Evolutionary conservation across 768 basidiomycete genomes (phyloP).

Genomic region (Psilocybe azurescens): DNA sequence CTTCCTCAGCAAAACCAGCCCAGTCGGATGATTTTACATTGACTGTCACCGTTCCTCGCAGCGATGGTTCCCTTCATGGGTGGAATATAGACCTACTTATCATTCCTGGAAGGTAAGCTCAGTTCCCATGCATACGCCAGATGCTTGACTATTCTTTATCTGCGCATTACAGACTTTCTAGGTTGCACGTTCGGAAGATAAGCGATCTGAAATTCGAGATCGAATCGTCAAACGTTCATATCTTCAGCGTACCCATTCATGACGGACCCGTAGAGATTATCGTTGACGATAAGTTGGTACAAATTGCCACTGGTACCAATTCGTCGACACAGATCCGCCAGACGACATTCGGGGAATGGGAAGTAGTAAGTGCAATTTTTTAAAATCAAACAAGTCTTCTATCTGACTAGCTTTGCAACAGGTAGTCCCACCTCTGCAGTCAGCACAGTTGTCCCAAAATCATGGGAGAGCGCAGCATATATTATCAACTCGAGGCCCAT

Average conservation of each 20-base stretch:
- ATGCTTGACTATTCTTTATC: neutral
- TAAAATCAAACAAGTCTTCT: too few species aligned
- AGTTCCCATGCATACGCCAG: neutral
- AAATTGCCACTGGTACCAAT: neutral
- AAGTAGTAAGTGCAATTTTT: constrained; percentile 10
- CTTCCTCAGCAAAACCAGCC: constrained; percentile 18
- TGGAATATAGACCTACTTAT: constrained; percentile 64
- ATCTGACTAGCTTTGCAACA: neutral
- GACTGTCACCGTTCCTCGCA: constrained; percentile 71
- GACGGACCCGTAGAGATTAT: constrained; percentile 13
- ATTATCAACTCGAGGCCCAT: constrained; percentile 54
- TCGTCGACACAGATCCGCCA: constrained; percentile 11
- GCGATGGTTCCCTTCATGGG: constrained; percentile 74
- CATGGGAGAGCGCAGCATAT: constrained; percentile 72
- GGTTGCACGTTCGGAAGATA: constrained; percentile 35
- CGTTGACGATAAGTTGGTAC: constrained; percentile 18
- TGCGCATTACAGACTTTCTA: constrained; percentile 37
- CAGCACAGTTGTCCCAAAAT: constrained; percentile 23
- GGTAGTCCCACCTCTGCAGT: neutral
- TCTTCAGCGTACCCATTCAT: constrained; percentile 19
- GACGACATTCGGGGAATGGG: constrained; percentile 20
- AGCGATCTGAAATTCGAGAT: constrained; percentile 12
- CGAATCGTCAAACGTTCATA: constrained; percentile 24
- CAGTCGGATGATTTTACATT: constrained; percentile 58
- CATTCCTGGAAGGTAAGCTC: constrained; percentile 70